Conservation (phyloP, 1,284 basidiomycete species). For the Sphaerobolus stellatus region DNA sequence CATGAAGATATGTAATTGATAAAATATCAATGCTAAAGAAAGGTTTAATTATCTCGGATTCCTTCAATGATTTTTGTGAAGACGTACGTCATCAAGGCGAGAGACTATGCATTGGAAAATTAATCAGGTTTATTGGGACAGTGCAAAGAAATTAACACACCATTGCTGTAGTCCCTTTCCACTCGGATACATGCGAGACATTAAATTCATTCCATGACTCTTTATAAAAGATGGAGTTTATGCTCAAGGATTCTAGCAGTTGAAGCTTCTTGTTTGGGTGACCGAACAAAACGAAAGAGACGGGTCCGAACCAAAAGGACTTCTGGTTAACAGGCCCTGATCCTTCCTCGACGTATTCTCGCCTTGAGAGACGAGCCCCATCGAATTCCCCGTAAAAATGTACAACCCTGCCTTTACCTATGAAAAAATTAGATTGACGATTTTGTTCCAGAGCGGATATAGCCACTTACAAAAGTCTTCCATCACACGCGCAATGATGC, state of each 20-base stretch:
- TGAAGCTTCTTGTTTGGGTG: slow-evolving; percentile 40
- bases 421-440: background rate
- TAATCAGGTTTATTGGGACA: no score
- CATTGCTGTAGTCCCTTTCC: slow-evolving; percentile 35
- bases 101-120: no score
- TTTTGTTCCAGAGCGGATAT: background rate
- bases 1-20: no score
- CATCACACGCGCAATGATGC: slow-evolving; percentile 5
- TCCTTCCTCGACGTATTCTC: slow-evolving; percentile 41
- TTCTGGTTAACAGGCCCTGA: slow-evolving; percentile 25
- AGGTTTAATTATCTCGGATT: no score
- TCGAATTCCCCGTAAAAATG: slow-evolving; percentile 50
- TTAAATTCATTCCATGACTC: slow-evolving; percentile 38
- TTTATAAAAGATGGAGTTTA: slow-evolving; percentile 30
- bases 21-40: no score
- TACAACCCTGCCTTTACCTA: slow-evolving; percentile 42
- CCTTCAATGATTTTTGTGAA: no score
- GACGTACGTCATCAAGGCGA: no score
- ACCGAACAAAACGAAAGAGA: slow-evolving; percentile 40
- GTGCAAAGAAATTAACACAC: background rate
- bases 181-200: slow-evolving; percentile 44
- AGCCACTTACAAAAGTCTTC: slow-evolving; percentile 2
- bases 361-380: slow-evolving; percentile 46
- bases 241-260: slow-evolving; percentile 38
- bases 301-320: slow-evolving; percentile 30